A percentile compares a stretch with the other conserved stretches of the same genome.
Evolutionary conservation across 1,139 yeast genomes (phyloP).

Genomic region (Debaryomyces singareniensis): DNA sequence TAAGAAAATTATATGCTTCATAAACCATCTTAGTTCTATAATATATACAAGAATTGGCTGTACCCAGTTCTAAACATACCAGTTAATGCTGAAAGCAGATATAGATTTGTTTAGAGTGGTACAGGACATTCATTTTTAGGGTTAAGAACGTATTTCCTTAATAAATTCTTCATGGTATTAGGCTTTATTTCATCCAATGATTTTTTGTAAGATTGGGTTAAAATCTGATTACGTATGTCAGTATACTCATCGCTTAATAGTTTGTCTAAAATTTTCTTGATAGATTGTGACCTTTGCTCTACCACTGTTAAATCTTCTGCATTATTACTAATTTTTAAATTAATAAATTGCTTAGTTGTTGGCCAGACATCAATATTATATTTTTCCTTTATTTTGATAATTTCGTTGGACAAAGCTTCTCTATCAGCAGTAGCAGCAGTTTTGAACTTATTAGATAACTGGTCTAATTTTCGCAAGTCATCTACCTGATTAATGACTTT

Average conservation of each 20-base stretch:
- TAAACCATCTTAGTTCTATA: too few species aligned
- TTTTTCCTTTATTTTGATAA: conserved; percentile 40
- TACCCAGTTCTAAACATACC: too few species aligned
- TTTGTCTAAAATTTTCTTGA: conserved; percentile 26
- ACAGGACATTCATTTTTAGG: conserved; percentile 33
- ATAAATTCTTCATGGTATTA: conserved; percentile 30
- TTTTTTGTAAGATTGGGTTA: conserved; percentile 19
- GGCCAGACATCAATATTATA: conserved; percentile 64
- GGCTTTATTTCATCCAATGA: conserved; percentile 20
- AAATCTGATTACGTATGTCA: conserved; percentile 19
- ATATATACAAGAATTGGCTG: too few species aligned
- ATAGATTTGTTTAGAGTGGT: too few species aligned
- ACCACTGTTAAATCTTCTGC: conserved; percentile 15
- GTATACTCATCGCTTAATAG: conserved; percentile 25
- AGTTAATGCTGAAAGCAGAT: too few species aligned
- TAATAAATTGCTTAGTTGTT: conserved; percentile 31
- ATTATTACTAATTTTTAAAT: conserved; percentile 22
- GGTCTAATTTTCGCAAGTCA: conserved; percentile 44
- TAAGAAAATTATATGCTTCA: too few species aligned
- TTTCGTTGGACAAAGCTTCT: conserved; percentile 30
- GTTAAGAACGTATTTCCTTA: conserved; percentile 36
- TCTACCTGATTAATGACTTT: conserved; percentile 33
- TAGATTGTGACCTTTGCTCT: conserved; percentile 25
- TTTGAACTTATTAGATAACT: conserved; percentile 28
- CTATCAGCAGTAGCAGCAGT: conserved; percentile 33